Percentiles rank a stretch among this genome's conserved stretches.
These are phyloP conservation scores for Licmophora abbreviata DNA, from an alignment of 108 stramenopile genomes.

Conservation along the genomic window DNA sequence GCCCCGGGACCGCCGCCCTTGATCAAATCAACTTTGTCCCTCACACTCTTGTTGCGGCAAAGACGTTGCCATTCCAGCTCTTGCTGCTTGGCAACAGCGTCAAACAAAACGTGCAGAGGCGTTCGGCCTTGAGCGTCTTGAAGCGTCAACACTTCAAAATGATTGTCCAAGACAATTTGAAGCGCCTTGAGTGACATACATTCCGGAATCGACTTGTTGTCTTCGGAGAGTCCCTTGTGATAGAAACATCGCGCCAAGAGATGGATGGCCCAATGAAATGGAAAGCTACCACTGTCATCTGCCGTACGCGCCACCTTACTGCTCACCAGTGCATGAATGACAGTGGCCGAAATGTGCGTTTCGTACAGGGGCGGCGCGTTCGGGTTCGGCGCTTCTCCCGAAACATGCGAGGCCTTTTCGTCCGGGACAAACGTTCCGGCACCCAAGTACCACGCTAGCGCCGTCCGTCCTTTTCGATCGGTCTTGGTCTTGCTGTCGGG, in stretches of 20 bases:
- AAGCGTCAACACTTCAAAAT: constrained; percentile 23
- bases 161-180: constrained; percentile 28
- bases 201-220: constrained; percentile 8
- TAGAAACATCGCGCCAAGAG: constrained; percentile 15
- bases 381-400: constrained; percentile 36
- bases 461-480: constrained; percentile 33
- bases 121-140: constrained; percentile 24
- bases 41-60: constrained; percentile 10
- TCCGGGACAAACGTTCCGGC: constrained; percentile 15
- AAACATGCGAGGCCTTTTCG: constrained; percentile 15
- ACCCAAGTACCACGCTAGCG: constrained; percentile 47
- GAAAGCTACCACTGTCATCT: constrained; percentile 29
- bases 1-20: constrained; percentile 17
- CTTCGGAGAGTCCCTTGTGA: not conserved
- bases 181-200: constrained; percentile 20
- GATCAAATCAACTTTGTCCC: constrained; percentile 17
- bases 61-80: constrained; percentile 14
- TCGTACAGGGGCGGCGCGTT: constrained; percentile 20
- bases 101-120: constrained; percentile 40
- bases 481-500: constrained; percentile 16
- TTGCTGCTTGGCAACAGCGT: constrained; percentile 15
- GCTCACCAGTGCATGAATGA: constrained; percentile 23
- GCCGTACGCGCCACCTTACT: constrained; percentile 25
- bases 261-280: constrained; percentile 45
- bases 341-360: constrained; percentile 11